These are phyloP conservation scores for Mikania micrantha DNA, from an alignment of 129 eudicot genomes.

Conservation along the genomic window DNA sequence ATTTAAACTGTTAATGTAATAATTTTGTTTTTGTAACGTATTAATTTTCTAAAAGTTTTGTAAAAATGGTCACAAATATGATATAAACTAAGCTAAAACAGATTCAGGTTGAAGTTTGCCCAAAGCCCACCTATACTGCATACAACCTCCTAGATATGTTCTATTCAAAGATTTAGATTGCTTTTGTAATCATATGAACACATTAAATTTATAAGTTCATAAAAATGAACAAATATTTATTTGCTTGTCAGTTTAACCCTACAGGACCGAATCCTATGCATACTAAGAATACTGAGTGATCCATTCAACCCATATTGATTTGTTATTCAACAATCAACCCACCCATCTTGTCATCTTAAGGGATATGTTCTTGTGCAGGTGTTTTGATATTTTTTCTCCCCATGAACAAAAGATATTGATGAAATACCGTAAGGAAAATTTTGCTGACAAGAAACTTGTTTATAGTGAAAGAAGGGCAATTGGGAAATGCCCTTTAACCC, in stretches of 20 bases:
- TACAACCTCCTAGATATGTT: background rate
- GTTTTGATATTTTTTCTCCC: slow-evolving; percentile 80
- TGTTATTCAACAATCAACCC: background rate
- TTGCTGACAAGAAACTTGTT: slow-evolving; percentile 70
- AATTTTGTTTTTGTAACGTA: background rate
- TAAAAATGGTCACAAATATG: no score
- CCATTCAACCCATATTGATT: background rate
- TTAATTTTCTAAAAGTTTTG: no score
- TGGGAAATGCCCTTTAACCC: slow-evolving; percentile 95
- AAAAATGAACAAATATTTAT: background rate
- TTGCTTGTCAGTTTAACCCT: background rate
- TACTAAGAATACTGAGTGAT: background rate
- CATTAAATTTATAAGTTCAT: background rate
- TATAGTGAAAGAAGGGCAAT: slow-evolving; percentile 80
- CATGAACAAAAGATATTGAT: slow-evolving; percentile 62
- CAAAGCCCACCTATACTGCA: background rate
- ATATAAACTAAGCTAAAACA: no score
- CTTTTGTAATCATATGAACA: background rate
- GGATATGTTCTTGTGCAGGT: slow-evolving; percentile 58
- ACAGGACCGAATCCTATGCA: background rate
- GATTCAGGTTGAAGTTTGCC: no score
- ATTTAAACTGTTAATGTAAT: background rate
- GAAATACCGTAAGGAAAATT: slow-evolving; percentile 68
- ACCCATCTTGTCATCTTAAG: background rate
- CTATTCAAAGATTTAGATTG: no score